Conservation (phyloP, 2,329 filamentous ascomycete species). For the Triangularia setosa region DNA sequence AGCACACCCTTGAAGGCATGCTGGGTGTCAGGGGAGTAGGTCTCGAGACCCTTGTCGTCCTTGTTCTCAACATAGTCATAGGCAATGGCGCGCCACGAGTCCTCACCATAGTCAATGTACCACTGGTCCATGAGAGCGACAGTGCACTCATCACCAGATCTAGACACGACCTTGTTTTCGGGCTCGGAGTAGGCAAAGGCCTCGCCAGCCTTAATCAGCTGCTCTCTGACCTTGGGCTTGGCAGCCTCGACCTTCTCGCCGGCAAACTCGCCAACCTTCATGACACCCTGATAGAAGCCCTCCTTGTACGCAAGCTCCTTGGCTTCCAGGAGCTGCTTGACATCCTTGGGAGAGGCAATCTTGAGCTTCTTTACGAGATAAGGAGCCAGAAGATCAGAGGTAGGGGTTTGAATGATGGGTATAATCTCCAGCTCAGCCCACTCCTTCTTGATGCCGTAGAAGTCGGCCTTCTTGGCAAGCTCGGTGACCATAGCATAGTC, state of each 20-base stretch:
- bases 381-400: constrained; percentile 79
- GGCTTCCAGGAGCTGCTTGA: constrained; percentile 83
- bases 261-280: constrained; percentile 83
- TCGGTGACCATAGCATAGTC: constrained; percentile 89
- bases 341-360: constrained; percentile 94
- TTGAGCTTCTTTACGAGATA: constrained; percentile 87
- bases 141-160: constrained; percentile 80
- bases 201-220: constrained; percentile 56
- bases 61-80: constrained; percentile 67
- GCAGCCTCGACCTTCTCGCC: constrained; percentile 82
- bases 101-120: constrained; percentile 96
- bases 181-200: constrained; percentile 94
- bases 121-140: constrained; percentile 93
- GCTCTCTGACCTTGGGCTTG: constrained; percentile 77
- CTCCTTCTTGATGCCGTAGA: constrained; percentile 93
- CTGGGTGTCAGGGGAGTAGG: constrained; percentile 72
- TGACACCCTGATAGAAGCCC: constrained; percentile 88
- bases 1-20: constrained; percentile 81
- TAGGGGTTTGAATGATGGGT: constrained; percentile 85
- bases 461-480: constrained; percentile 90
- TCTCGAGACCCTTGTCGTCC: constrained; percentile 67
- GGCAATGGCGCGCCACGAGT: constrained; percentile 75
- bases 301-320: constrained; percentile 98
- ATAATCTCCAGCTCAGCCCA: constrained; percentile 90
- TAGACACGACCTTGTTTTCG: constrained; percentile 80